Percentiles rank a stretch among this genome's conserved stretches.
These are phyloP conservation scores for Zoysia pacifica DNA, from an alignment of 176 grass and related monocot species.

Conservation along the genomic window DNA sequence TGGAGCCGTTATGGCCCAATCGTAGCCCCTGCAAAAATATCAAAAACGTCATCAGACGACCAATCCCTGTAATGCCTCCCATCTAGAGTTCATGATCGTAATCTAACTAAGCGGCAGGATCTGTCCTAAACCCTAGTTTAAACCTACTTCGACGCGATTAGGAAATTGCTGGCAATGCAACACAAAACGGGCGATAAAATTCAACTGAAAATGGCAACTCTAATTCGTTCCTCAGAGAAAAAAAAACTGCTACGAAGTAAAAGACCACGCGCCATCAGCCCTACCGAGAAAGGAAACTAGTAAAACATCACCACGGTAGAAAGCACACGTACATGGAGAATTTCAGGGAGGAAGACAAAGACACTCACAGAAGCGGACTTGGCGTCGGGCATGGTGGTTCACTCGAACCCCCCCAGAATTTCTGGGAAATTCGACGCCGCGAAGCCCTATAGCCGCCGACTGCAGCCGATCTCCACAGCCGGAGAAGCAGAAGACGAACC, in stretches of 20 bases:
- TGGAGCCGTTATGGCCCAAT: conserved; percentile 23
- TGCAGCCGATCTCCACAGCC: conserved; percentile 19
- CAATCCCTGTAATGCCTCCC: not conserved
- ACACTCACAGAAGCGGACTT: conserved; percentile 31
- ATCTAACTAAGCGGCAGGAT: not conserved
- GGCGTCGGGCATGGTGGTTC: conserved; percentile 26
- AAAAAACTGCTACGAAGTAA: not conserved
- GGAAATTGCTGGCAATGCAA: conserved; percentile 27
- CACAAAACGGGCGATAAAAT: conserved; percentile 19
- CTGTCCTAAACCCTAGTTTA: conserved; percentile 13
- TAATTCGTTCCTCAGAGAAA: not conserved
- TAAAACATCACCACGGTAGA: not conserved
- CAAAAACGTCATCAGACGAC: conserved; percentile 36
- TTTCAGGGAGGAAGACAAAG: not conserved
- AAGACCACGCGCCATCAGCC: conserved; percentile 7
- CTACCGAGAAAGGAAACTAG: conserved; percentile 22
- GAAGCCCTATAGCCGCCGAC: not conserved
- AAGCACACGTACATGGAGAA: not conserved
- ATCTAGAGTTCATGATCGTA: not conserved
- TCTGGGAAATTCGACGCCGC: conserved; percentile 1
- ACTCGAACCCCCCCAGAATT: not conserved
- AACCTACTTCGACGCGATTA: not conserved
- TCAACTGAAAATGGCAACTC: not conserved
- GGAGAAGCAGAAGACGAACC: conserved; percentile 8
- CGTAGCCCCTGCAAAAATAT: conserved; percentile 31